Conservation (phyloP, 1,139 yeast genomes). For the Kurtzmaniella quercitrusa region DNA sequence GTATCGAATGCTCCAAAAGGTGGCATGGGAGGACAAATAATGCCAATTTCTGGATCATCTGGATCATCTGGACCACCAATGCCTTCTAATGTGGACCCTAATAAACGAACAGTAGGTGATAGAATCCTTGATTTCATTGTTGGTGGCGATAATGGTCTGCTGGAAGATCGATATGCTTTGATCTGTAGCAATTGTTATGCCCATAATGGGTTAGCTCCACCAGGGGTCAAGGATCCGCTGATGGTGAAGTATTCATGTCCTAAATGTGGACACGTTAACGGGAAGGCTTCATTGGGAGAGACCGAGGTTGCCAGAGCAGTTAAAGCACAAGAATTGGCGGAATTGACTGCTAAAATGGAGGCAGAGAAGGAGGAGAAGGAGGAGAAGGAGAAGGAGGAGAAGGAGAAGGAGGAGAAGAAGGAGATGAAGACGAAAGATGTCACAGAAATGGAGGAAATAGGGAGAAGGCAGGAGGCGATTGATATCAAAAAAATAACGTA, state of each 20-base stretch:
- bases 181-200: constrained; percentile 61
- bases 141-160: constrained; percentile 68
- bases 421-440: too few relatives aligned
- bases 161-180: constrained; percentile 67
- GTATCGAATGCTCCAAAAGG: too few relatives aligned
- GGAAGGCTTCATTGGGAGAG: constrained; percentile 12
- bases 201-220: constrained; percentile 85
- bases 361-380: not conserved
- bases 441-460: too few relatives aligned
- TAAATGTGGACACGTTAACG: constrained; percentile 62
- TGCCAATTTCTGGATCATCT: too few relatives aligned
- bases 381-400: not conserved
- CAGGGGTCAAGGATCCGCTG: constrained; percentile 51
- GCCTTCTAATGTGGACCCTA: constrained; percentile 24
- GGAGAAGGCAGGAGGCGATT: too few relatives aligned
- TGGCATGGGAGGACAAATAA: too few relatives aligned
- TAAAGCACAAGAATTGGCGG: constrained; percentile 2
- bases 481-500: too few relatives aligned
- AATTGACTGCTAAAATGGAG: not conserved
- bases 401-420: not conserved
- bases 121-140: constrained; percentile 50
- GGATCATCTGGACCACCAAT: too few relatives aligned
- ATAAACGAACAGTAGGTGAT: constrained; percentile 38
- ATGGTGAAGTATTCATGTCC: constrained; percentile 67
- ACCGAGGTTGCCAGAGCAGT: not conserved